phyloP scores from a whole-genome alignment of 1,284 basidiomycete species.

The Trametes hirsuta region DNA sequence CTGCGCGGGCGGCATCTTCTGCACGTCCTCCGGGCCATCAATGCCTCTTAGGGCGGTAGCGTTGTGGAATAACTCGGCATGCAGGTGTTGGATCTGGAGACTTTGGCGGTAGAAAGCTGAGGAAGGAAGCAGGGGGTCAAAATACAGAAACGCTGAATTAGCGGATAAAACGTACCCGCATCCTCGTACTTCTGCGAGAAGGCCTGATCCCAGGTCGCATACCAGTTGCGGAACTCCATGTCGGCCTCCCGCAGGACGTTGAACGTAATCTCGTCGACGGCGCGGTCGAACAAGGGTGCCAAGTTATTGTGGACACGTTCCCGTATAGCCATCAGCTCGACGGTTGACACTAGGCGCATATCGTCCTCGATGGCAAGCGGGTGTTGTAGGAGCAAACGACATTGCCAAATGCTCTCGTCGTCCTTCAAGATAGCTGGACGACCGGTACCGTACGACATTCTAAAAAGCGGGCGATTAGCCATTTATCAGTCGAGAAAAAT shows the following conservation, averaged over 20 bases:
- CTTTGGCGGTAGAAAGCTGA: slow-evolving; percentile 83
- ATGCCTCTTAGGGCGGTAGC: slow-evolving; percentile 78
- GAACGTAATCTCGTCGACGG: slow-evolving; percentile 70
- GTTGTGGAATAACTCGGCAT: slow-evolving; percentile 82
- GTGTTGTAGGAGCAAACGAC: slow-evolving; percentile 81
- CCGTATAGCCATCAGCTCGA: slow-evolving; percentile 83
- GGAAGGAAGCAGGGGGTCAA: slow-evolving; percentile 8
- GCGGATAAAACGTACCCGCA: slow-evolving; percentile 53
- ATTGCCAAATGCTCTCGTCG: slow-evolving; percentile 86
- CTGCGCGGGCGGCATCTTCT: slow-evolving; percentile 73
- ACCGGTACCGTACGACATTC: slow-evolving; percentile 91
- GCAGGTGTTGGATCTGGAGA: slow-evolving; percentile 77
- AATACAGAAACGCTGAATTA: neutral
- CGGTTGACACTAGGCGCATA: slow-evolving; percentile 92
- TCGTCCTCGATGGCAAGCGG: slow-evolving; percentile 91
- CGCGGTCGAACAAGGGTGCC: slow-evolving; percentile 62
- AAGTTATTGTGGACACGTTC: slow-evolving; percentile 75
- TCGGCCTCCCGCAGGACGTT: slow-evolving; percentile 65
- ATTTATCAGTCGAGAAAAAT: slow-evolving; percentile 16
- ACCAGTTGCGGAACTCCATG: slow-evolving; percentile 73
- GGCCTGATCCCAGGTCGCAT: slow-evolving; percentile 73
- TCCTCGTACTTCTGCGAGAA: slow-evolving; percentile 84
- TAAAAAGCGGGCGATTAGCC: neutral
- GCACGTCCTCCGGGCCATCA: slow-evolving; percentile 76
- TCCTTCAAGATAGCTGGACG: slow-evolving; percentile 90